These are phyloP conservation scores for Thraustochytrium sp. DNA, from an alignment of 352 stramenopile species.

Conservation along the genomic window DNA sequence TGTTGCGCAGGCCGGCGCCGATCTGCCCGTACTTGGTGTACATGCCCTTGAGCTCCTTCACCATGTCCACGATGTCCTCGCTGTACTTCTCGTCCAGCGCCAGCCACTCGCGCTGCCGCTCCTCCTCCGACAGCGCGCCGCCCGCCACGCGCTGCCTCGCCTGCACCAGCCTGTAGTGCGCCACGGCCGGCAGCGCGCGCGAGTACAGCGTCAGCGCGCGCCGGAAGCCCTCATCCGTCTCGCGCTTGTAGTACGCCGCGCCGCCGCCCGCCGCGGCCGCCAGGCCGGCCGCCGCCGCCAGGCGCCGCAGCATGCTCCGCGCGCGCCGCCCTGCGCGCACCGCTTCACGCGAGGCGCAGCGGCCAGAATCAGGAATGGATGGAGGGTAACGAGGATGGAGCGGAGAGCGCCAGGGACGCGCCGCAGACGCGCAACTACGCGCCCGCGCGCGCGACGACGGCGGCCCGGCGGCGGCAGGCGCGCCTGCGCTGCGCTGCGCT, in stretches of 20 bases:
- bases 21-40: slow-evolving; percentile 43
- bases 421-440: too few species aligned
- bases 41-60: slow-evolving; percentile 35
- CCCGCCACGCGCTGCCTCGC: background rate
- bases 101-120: background rate
- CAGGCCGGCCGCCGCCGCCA: background rate
- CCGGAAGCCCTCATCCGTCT: slow-evolving; percentile 17
- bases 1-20: slow-evolving; percentile 11
- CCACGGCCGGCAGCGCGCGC: background rate
- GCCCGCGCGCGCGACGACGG: too few species aligned
- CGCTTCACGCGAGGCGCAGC: too few species aligned
- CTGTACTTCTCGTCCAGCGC: slow-evolving; percentile 22
- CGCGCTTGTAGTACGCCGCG: background rate
- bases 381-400: too few species aligned
- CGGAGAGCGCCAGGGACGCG: too few species aligned
- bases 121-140: background rate
- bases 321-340: too few species aligned
- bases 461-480: too few species aligned
- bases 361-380: too few species aligned
- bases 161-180: slow-evolving; percentile 22
- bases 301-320: background rate
- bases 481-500: too few species aligned
- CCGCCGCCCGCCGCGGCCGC: background rate
- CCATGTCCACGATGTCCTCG: background rate
- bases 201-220: slow-evolving; percentile 27